A percentile compares a stretch with the other conserved stretches of the same genome.
Evolutionary conservation across 495 filamentous ascomycete genomes (phyloP).

Genomic region (Penicillium maclennaniae): DNA sequence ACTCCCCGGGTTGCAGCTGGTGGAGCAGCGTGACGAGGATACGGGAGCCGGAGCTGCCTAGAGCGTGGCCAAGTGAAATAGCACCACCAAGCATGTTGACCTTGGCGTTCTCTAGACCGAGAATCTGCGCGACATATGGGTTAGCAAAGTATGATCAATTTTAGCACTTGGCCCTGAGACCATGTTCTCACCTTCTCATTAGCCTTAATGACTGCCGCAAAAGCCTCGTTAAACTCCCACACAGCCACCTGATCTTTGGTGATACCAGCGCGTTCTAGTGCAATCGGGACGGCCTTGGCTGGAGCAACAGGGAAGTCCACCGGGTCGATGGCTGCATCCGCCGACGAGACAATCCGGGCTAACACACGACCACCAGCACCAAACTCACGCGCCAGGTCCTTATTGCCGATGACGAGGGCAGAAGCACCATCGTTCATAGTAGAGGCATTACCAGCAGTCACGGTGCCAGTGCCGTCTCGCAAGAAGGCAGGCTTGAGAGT

Average conservation of each 20-base stretch:
- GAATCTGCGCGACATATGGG: slow-evolving; percentile 50
- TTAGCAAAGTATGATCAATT: slow-evolving; percentile 12
- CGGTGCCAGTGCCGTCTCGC: slow-evolving; percentile 76
- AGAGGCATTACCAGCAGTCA: slow-evolving; percentile 90
- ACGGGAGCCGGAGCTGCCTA: slow-evolving; percentile 89
- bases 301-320: slow-evolving; percentile 96
- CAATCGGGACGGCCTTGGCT: slow-evolving; percentile 85
- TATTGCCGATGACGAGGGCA: slow-evolving; percentile 80
- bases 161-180: background rate
- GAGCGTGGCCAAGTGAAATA: slow-evolving; percentile 88
- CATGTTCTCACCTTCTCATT: slow-evolving; percentile 69
- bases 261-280: slow-evolving; percentile 83
- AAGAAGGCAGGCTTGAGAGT: slow-evolving; percentile 89
- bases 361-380: slow-evolving; percentile 70
- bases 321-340: slow-evolving; percentile 88
- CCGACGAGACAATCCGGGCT: slow-evolving; percentile 77
- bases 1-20: slow-evolving; percentile 84
- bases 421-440: slow-evolving; percentile 92
- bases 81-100: slow-evolving; percentile 91
- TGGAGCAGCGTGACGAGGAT: slow-evolving; percentile 90
- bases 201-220: slow-evolving; percentile 92
- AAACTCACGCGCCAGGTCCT: slow-evolving; percentile 70
- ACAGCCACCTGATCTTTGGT: slow-evolving; percentile 82
- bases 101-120: slow-evolving; percentile 68
- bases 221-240: slow-evolving; percentile 99